A percentile compares a stretch with the other conserved stretches of the same genome.
Evolutionary conservation across 2,329 filamentous ascomycete species (phyloP).

Genomic region (Leptographium flavum): DNA sequence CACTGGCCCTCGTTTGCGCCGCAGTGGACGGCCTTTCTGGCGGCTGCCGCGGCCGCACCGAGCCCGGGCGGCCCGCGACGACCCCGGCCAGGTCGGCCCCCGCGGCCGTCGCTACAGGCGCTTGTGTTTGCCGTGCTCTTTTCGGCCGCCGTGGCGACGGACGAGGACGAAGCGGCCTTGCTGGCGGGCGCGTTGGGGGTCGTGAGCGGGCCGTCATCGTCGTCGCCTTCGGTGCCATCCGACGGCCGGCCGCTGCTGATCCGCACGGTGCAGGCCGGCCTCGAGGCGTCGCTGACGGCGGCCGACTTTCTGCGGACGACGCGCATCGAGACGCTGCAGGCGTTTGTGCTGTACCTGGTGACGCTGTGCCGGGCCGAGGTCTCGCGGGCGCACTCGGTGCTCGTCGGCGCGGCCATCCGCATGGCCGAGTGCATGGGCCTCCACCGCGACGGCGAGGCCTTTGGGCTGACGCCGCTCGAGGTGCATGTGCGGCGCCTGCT

Average conservation of each 20-base stretch:
- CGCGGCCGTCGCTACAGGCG: conserved; percentile 46
- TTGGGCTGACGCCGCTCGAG: conserved; percentile 51
- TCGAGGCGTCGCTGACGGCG: conserved; percentile 52
- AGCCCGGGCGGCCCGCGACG: no score
- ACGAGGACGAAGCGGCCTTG: conserved; percentile 31
- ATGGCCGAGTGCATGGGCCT: conserved; percentile 68
- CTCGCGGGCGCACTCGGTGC: conserved; percentile 57
- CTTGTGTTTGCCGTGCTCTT: conserved; percentile 57
- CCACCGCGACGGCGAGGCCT: conserved; percentile 55
- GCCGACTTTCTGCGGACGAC: conserved; percentile 58
- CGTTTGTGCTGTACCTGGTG: conserved; percentile 63
- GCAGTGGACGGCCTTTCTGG: conserved; percentile 53
- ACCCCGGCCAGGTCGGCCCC: no score
- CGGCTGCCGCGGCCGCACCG: conserved; percentile 33
- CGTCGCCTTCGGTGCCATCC: conserved; percentile 39
- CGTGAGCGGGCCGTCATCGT: no score
- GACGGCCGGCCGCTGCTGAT: conserved; percentile 20
- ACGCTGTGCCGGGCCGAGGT: conserved; percentile 57
- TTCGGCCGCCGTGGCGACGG: conserved; percentile 52
- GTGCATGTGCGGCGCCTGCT: conserved; percentile 57
- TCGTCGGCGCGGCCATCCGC: conserved; percentile 57
- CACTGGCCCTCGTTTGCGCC: conserved; percentile 53
- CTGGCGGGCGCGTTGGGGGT: conserved; percentile 25
- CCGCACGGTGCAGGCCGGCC: conserved; percentile 48
- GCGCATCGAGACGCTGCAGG: conserved; percentile 61